A percentile compares a stretch with the other conserved stretches of the same genome.
Conservation (phyloP, 2,329 filamentous ascomycete species). For the Colletotrichum lupini region DNA sequence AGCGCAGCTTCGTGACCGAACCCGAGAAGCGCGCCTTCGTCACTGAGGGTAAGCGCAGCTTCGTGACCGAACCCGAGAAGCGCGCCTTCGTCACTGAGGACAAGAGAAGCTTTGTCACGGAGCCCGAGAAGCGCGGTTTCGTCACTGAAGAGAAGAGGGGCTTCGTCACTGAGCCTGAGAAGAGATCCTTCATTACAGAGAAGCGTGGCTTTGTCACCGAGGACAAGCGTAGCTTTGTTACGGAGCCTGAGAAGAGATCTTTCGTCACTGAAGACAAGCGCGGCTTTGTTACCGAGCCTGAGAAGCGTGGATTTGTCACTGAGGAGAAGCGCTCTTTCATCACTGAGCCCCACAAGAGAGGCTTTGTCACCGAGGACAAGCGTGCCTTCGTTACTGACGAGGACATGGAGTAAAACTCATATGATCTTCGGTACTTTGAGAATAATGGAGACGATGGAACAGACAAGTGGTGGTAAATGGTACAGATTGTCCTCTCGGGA, state of each 20-base stretch:
- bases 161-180: background rate
- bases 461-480: too few relatives aligned
- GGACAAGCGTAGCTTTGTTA: background rate
- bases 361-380: background rate
- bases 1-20: background rate
- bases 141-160: background rate
- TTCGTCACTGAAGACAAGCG: background rate
- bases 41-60: background rate
- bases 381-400: background rate
- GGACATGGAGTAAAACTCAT: background rate
- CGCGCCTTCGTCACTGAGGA: background rate
- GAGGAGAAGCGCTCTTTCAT: background rate
- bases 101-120: background rate
- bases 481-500: background rate
- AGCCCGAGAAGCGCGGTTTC: background rate
- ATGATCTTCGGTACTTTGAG: too few relatives aligned
- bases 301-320: background rate
- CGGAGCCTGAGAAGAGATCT: background rate
- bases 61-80: background rate
- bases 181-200: too few relatives aligned
- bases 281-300: background rate
- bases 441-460: too few relatives aligned
- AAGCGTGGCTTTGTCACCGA: background rate
- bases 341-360: background rate
- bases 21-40: background rate